phyloP scores from a whole-genome alignment of 2,329 filamentous ascomycete species.

The Tolypocladium tropicale region DNA sequence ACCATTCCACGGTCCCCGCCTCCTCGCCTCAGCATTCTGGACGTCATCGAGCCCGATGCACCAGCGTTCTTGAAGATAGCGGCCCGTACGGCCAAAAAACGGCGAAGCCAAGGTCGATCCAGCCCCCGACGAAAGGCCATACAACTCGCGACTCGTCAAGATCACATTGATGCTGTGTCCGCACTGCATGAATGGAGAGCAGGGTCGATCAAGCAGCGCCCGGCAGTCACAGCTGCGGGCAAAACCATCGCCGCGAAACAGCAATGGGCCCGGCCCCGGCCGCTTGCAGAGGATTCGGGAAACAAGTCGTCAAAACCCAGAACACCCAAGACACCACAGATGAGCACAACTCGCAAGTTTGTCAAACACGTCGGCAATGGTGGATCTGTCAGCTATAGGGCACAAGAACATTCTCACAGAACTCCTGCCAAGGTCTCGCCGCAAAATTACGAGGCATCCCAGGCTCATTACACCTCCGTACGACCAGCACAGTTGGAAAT shows the following conservation, averaged over 20 bases:
- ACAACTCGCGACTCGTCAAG: conserved; percentile 47
- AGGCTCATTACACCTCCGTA: not conserved
- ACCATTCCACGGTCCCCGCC: conserved; percentile 1
- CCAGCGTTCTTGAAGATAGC: conserved; percentile 52
- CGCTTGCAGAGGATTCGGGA: conserved; percentile 11
- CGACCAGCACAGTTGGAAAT: conserved; percentile 48
- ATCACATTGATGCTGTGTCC: conserved; percentile 46
- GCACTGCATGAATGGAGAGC: conserved; percentile 45
- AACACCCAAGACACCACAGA: not conserved
- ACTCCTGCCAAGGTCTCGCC: not conserved
- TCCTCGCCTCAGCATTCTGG: conserved; percentile 49
- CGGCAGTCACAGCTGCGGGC: conserved; percentile 17
- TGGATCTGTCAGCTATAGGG: conserved; percentile 16
- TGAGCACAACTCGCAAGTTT: conserved; percentile 13
- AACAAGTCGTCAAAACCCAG: conserved; percentile 9
- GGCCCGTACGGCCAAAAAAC: conserved; percentile 42
- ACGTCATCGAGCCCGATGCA: conserved; percentile 41
- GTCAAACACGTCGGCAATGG: conserved; percentile 17
- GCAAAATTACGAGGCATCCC: not conserved
- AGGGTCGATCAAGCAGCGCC: conserved; percentile 37
- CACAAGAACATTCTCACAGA: conserved; percentile 1
- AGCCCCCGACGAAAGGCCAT: conserved; percentile 48
- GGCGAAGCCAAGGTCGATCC: conserved; percentile 38
- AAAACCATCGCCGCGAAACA: conserved; percentile 5
- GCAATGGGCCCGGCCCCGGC: conserved; percentile 1